Base-by-base conservation (phyloP, 768 basidiomycete species). In the Hygrocybe punicea region DNA sequence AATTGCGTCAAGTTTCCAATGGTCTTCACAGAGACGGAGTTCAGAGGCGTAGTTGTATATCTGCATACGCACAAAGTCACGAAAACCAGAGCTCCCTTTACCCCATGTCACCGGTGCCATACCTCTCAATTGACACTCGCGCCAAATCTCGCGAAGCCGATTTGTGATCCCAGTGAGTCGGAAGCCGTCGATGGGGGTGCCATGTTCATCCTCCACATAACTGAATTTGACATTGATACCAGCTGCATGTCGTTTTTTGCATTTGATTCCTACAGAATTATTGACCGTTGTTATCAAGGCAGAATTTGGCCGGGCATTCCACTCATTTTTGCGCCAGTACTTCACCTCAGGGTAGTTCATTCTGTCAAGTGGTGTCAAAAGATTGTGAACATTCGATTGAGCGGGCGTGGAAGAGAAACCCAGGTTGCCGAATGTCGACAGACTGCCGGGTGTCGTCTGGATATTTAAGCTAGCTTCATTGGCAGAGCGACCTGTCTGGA, bases 1-100 rank as follows among this genome's bases (percentile, higher is more conserved):
- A 9, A 62, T 35, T 45, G 46, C 36, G 33, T 62, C 56, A 2
- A 60, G 51, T 53, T 66, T 66, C 65, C 63, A 66, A 37, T 64
- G 58, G 23, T 57, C 49, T 40, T 63, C 57, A 52, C 65, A 66
- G 11, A 55, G 46, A 2, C 53, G 59, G 23, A 66, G 52, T 56
- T 66, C 65, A 3, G 57, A 61, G 45, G 54, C 62, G 25, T 42
- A 23, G 21, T 47, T 6, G 45, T 47, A 47, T n/a, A 47, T 47
- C 21, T 47, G 17, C 17, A 17, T n/a, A 5, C 45, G 45, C 23
- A 47, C 17, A 21, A 47, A 47, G 21, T 47, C 45, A n/a, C 21
- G n/a, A 17, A 47, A 42, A 23, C 17, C 23, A 5, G 45, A n/a
- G 11, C 17, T 19, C n/a, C 45, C 45, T 47, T 47, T 47, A 19